A percentile compares a stretch with the other conserved stretches of the same genome.
phyloP scores from a whole-genome alignment of 805 yeast species.

The Candida coleopterorum region DNA sequence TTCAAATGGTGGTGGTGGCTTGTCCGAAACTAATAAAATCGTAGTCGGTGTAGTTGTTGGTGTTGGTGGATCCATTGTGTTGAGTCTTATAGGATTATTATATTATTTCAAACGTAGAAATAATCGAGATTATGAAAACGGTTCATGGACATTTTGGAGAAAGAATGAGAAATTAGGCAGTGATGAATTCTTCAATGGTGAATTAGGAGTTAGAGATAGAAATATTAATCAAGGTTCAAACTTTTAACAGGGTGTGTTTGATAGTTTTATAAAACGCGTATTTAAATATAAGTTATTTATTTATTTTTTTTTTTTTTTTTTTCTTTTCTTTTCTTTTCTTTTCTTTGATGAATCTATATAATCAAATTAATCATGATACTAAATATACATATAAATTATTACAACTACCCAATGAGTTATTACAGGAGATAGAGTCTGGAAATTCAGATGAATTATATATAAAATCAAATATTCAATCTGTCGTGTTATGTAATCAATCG shows the following conservation, averaged over 20 bases:
- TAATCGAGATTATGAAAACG: conserved; percentile 22
- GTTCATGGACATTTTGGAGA: conserved; percentile 47
- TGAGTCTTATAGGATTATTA: conserved; percentile 30
- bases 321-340: background rate
- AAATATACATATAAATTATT: conserved; percentile 41
- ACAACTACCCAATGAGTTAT: conserved; percentile 44
- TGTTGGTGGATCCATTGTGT: conserved; percentile 38
- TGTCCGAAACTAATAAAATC: conserved; percentile 37
- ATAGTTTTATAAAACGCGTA: too few relatives aligned
- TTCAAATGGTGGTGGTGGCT: conserved; percentile 23
- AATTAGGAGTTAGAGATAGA: conserved; percentile 44
- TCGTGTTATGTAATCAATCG: conserved; percentile 57
- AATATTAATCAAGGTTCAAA: conserved; percentile 45
- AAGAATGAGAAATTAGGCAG: conserved; percentile 38
- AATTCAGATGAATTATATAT: conserved; percentile 23
- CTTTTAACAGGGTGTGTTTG: too few relatives aligned
- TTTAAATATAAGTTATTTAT: too few relatives aligned
- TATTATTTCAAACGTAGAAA: conserved; percentile 33
- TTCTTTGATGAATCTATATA: conserved; percentile 9
- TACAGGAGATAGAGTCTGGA: conserved; percentile 28
- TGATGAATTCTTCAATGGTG: conserved; percentile 41
- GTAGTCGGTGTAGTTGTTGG: conserved; percentile 47
- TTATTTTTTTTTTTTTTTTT: background rate
- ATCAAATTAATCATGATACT: conserved; percentile 11
- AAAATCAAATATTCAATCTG: conserved; percentile 29